phyloP scores from a whole-genome alignment of 805 yeast species.

The Ogataea polymorpha region DNA sequence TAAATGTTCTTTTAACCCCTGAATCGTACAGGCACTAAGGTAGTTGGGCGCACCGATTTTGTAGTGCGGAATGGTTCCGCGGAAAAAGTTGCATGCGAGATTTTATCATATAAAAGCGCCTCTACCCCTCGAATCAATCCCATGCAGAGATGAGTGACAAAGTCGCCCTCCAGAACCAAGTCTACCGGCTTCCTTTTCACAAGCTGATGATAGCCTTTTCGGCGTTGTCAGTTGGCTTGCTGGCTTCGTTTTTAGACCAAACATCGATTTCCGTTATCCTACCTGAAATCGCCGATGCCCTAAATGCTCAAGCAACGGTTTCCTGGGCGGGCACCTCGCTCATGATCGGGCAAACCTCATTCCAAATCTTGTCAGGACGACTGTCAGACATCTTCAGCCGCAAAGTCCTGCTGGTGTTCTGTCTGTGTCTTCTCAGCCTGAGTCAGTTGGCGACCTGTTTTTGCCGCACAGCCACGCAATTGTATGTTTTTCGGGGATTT shows the following conservation, averaged over 20 bases:
- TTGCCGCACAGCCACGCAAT: constrained; percentile 45
- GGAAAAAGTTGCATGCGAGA: constrained; percentile 1
- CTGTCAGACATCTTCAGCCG: constrained; percentile 55
- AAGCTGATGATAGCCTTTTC: constrained; percentile 37
- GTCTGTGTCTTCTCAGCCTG: constrained; percentile 38
- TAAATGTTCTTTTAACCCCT: background rate
- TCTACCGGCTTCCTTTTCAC: constrained; percentile 38
- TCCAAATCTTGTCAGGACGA: constrained; percentile 53
- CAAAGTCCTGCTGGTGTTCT: constrained; percentile 40
- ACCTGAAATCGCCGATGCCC: constrained; percentile 45
- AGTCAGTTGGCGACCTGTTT: constrained; percentile 52
- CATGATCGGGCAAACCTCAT: constrained; percentile 47
- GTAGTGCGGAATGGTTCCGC: constrained; percentile 7
- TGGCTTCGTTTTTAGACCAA: constrained; percentile 47
- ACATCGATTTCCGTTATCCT: constrained; percentile 47
- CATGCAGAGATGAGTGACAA: background rate
- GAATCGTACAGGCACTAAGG: no score
- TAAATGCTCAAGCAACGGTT: constrained; percentile 42
- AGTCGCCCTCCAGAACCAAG: constrained; percentile 34
- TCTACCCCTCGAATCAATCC: background rate
- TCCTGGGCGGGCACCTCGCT: constrained; percentile 61
- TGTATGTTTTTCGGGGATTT: constrained; percentile 50
- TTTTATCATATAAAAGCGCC: background rate
- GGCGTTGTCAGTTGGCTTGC: constrained; percentile 38
- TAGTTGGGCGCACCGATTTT: no score